Conservation (phyloP, 441 rosid species). For the Oxalis stricta region DNA sequence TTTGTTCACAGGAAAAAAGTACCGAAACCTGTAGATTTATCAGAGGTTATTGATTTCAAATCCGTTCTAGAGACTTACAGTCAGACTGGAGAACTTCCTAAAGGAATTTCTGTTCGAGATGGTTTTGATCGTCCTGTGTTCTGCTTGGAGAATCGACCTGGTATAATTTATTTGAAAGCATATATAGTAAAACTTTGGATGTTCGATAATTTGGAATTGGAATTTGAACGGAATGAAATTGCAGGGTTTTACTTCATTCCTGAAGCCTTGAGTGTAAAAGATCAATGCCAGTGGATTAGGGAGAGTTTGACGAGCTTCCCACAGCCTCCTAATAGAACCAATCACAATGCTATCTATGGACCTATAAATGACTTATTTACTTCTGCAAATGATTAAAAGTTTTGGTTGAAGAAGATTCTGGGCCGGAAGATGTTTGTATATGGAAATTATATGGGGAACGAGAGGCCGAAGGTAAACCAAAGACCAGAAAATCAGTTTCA, state of each 20-base stretch:
- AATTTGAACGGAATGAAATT: neutral
- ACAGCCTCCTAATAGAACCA: conserved; percentile 83
- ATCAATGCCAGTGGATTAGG: conserved; percentile 70
- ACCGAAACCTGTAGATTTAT: conserved; percentile 58
- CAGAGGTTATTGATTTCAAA: conserved; percentile 59
- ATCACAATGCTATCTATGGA: conserved; percentile 77
- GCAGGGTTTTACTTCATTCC: conserved; percentile 79
- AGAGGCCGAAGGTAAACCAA: conserved; percentile 15
- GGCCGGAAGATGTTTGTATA: conserved; percentile 13
- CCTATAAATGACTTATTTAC: conserved; percentile 48
- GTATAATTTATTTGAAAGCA: conserved; percentile 18
- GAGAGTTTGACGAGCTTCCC: conserved; percentile 65
- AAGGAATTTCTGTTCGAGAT: conserved; percentile 23
- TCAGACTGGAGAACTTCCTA: conserved; percentile 31
- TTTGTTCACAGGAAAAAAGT: conserved; percentile 46
- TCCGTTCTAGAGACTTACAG: conserved; percentile 25
- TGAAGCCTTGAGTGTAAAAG: conserved; percentile 53
- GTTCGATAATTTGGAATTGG: neutral
- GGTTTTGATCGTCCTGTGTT: conserved; percentile 31
- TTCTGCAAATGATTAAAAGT: conserved; percentile 42
- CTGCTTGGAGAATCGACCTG: conserved; percentile 53
- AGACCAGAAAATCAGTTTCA: conserved; percentile 25
- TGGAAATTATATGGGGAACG: conserved; percentile 51
- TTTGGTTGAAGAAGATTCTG: conserved; percentile 28
- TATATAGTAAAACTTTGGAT: neutral